phyloP scores from a whole-genome alignment of 768 basidiomycete genomes.

The Rubroboletus satanas region DNA sequence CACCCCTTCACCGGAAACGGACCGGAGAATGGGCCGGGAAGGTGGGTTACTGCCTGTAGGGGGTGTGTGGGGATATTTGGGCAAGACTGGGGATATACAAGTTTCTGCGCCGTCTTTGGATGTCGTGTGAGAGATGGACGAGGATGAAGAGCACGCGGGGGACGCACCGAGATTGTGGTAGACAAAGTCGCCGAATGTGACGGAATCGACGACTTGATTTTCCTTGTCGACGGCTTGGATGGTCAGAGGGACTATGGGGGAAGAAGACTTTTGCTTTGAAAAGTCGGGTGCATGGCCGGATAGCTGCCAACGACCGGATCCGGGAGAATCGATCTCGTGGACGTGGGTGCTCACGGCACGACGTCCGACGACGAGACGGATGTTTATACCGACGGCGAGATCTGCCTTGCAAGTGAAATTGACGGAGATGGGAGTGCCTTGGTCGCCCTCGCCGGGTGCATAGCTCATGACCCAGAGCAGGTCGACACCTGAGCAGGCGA shows the following conservation, averaged over 20 bases:
- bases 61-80: neutral
- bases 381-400: conserved; percentile 39
- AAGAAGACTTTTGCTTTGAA: conserved; percentile 35
- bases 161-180: conserved; percentile 50
- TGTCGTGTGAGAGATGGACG: neutral
- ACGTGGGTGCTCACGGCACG: conserved; percentile 69
- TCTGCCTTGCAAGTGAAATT: conserved; percentile 38
- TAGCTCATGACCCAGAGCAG: conserved; percentile 65
- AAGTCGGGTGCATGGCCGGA: conserved; percentile 58
- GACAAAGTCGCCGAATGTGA: conserved; percentile 69
- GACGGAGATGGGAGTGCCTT: conserved; percentile 61
- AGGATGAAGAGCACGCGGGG: neutral
- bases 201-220: conserved; percentile 54
- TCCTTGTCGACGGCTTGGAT: conserved; percentile 60
- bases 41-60: neutral
- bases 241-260: conserved; percentile 49
- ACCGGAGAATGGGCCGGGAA: conserved; percentile 27
- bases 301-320: conserved; percentile 60
- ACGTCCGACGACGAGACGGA: conserved; percentile 71
- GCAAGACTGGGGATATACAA: neutral
- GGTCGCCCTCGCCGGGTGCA: conserved; percentile 59
- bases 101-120: conserved; percentile 8
- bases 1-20: conserved; percentile 19
- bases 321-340: conserved; percentile 43
- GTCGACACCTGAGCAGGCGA: conserved; percentile 45